Evolutionary conservation across 1,284 basidiomycete genomes (phyloP).

Genomic region (Leccinum pachyderme): DNA sequence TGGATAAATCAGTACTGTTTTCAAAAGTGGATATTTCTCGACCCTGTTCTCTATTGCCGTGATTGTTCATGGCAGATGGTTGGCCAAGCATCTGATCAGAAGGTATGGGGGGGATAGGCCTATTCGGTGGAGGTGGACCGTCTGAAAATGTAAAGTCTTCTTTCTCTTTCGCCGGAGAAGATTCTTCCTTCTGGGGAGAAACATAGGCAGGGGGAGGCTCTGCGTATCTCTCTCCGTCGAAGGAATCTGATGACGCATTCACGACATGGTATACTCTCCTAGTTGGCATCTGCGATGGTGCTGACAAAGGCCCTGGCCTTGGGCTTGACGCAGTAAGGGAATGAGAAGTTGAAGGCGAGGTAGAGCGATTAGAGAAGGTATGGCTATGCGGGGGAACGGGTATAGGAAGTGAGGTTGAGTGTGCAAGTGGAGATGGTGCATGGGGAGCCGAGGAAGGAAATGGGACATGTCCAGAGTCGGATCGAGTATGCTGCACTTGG

Average conservation of each 20-base stretch:
- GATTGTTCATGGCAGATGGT: slow-evolving; percentile 7
- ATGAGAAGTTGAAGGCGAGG: slow-evolving; percentile 14
- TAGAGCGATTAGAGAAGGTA: slow-evolving; percentile 14
- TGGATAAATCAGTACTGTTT: not conserved
- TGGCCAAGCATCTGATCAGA: not conserved
- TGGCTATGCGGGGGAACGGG: slow-evolving; percentile 18
- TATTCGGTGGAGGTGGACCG: slow-evolving; percentile 13
- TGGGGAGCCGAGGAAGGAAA: slow-evolving; percentile 6
- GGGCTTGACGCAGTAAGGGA: slow-evolving; percentile 3
- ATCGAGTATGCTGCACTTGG: slow-evolving; percentile 23
- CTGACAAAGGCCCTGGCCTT: slow-evolving; percentile 12
- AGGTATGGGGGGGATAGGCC: slow-evolving; percentile 22
- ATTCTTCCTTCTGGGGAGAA: slow-evolving; percentile 18
- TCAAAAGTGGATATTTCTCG: slow-evolving; percentile 1
- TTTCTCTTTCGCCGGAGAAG: slow-evolving; percentile 22
- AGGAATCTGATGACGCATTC: slow-evolving; percentile 37
- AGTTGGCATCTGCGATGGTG: slow-evolving; percentile 34
- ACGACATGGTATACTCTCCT: slow-evolving; percentile 38
- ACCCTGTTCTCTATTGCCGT: slow-evolving; percentile 1
- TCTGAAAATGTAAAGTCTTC: not conserved
- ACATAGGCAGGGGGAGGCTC: slow-evolving; percentile 47
- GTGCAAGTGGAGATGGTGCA: slow-evolving; percentile 25
- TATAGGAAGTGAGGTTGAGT: slow-evolving; percentile 26
- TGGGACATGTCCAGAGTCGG: slow-evolving; percentile 18
- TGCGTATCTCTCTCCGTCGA: slow-evolving; percentile 12